A percentile compares a stretch with the other conserved stretches of the same genome.
These are phyloP conservation scores for Conticribra guillardii DNA, from an alignment of 108 stramenopile genomes.

Conservation along the genomic window DNA sequence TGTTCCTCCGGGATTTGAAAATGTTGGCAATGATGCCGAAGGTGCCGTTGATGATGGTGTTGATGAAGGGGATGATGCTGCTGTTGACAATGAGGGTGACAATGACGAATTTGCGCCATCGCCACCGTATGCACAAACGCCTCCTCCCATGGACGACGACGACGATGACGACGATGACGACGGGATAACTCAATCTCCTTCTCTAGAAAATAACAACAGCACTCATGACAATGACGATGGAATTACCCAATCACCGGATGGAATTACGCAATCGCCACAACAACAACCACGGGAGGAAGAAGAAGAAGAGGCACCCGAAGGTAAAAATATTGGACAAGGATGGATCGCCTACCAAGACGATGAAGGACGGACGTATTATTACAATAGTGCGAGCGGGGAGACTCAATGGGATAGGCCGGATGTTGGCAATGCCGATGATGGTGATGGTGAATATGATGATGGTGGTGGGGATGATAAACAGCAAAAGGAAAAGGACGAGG, in stretches of 20 bases:
- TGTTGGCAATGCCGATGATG: conserved; percentile 1
- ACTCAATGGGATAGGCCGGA: conserved; percentile 79
- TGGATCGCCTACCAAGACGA: conserved; percentile 70
- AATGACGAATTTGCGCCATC: conserved; percentile 3
- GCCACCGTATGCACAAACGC: conserved; percentile 1
- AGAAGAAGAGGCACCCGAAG: conserved; percentile 25
- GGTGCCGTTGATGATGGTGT: not conserved
- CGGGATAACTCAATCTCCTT: not conserved
- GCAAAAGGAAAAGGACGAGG: no score
- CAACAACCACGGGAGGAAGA: not conserved
- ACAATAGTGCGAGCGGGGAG: conserved; percentile 66
- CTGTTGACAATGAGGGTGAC: not conserved
- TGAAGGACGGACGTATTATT: conserved; percentile 74
- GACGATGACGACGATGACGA: conserved; percentile 1
- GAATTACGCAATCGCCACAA: no score
- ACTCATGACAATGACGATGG: not conserved
- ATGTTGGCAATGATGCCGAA: not conserved
- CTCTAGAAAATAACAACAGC: not conserved
- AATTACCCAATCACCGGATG: not conserved
- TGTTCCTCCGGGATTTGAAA: conserved; percentile 27
- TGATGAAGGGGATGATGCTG: not conserved
- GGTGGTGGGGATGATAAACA: no score
- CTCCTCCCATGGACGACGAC: not conserved
- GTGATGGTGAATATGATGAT: not conserved
- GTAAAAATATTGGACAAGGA: conserved; percentile 28